Evolutionary conservation across 208 protist species (phyloP), one percentile per base, ranked within the genome.

Genomic region (Acanthamoeba lenticulata): DNA sequence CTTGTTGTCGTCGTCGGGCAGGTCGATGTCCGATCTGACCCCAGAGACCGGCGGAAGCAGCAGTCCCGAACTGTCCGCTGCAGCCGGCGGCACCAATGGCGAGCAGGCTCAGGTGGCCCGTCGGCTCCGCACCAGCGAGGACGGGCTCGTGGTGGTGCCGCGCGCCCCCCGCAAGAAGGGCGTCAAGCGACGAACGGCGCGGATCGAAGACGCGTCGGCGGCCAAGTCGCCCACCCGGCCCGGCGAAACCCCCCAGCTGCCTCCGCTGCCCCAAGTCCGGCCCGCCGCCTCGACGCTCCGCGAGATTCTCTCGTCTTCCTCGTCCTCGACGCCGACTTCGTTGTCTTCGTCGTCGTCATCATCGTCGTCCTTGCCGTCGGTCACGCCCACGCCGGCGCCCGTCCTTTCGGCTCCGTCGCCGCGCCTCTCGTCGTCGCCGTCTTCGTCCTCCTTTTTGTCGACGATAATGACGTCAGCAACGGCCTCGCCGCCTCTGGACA

Each of bases 261-360:
- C 38, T 6, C 67, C 67, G 17, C 29, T 79, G 38, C 6, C 38
- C 34, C 67, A 79, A 32, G 67, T 79, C 4, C 67, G 67, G n/a
- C 67, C 67, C 29, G 67, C 67, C 7, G 67, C 67, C 11, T 79
- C 79, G 24, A 60, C 47, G 2, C 47, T 88, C 9, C 79, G 79
- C 44, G 79, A 88, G 47, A 88, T 60, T n/a, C 47, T 60, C 79
- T 60, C 79, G 5, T 88, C 79, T 2, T 88, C 79, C 5, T 49
- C 79, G 29, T 88, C 79, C 5, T 15, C 74, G 11, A 7, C n/a
- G 11, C 42, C 74, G 11, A 6, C n/a, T 85, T 52, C 74, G 21
- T 85, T 29, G 6, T 47, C 74, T 47, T 7, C 79, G 3, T 38
- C 72, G 9, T 83, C 72, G 9, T 83, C 72, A 29, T 7, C 27